Evolutionary conservation across 805 yeast species (phyloP), one percentile per base, ranked within the genome.

Genomic region (Candida tammaniensis): DNA sequence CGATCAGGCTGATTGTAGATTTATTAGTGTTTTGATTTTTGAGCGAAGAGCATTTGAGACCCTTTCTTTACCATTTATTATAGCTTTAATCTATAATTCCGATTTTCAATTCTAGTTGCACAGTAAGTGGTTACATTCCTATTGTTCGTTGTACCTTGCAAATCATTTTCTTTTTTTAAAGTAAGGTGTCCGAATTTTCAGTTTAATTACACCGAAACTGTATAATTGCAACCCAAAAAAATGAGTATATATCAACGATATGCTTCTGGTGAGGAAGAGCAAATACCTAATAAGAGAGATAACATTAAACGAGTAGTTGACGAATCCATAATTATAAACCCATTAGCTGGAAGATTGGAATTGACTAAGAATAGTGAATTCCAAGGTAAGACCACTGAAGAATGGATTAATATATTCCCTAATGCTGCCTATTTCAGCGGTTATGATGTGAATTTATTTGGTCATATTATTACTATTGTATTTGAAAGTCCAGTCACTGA

Each of bases 381-480:
- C 16, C 33, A 36, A 16, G 19, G 31, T 11, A 40, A 36, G 18
- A 12, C 42, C 4, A 36, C 52, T 2, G 42, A 43, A 16, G 47
- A 49, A 7, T 54, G 82, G 82, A 37, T 49, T 2, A 40, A 55
- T 1, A 44, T 76, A 4, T 62, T 74, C 24, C 62, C 75, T 3
- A 48, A 61, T 10, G 76, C 80, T 5, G 80, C 74, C 0, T 76
- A 72, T 44, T 80, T 74, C 46, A 42, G 57, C 9, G 84, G 80
- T 2, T 38, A 50, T 24, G 86, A 81, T 42, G 82, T 78, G 31
- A 44, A 45, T 6, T 51, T 75, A 7, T 73, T 76, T 32, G 72
- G 73, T 1, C 57, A 69, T 11, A 49, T 78, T 9, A 36, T 72
- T 12, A 63, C 72, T 2, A 63, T 78, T 53, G 68, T 81, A 1